Evolutionary conservation across 495 filamentous ascomycete genomes (phyloP).

Genomic region (Achaetomiella virescens): DNA sequence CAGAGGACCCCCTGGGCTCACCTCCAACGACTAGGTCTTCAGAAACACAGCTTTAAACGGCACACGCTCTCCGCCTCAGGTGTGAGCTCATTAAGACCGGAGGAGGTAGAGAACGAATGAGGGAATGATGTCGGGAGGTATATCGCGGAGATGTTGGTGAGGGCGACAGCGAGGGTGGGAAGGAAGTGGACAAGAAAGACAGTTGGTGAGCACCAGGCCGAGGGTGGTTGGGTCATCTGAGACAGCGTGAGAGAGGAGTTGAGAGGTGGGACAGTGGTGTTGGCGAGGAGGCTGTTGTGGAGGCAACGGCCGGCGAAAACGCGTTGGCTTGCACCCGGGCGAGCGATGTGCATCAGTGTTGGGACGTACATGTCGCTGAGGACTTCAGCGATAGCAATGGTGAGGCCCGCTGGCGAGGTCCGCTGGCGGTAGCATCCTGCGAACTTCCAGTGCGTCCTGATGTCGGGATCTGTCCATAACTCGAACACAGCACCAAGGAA

Average conservation of each 20-base stretch:
- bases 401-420: slow-evolving; percentile 22
- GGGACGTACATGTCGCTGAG: slow-evolving; percentile 33
- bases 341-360: slow-evolving; percentile 30
- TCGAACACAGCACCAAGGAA: too few relatives aligned
- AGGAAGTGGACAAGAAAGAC: slow-evolving; percentile 45
- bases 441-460: too few relatives aligned
- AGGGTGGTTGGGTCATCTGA: slow-evolving; percentile 30
- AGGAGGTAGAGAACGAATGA: slow-evolving; percentile 37
- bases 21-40: slow-evolving; percentile 27
- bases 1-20: slow-evolving; percentile 21
- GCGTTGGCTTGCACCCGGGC: slow-evolving; percentile 32
- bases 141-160: slow-evolving; percentile 22
- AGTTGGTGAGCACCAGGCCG: slow-evolving; percentile 40
- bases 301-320: slow-evolving; percentile 36
- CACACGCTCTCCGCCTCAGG: slow-evolving; percentile 30
- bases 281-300: neutral
- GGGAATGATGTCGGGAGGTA: slow-evolving; percentile 25
- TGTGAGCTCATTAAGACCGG: slow-evolving; percentile 28
- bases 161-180: slow-evolving; percentile 28
- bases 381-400: slow-evolving; percentile 32
- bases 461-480: too few relatives aligned
- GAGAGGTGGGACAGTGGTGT: slow-evolving; percentile 11
- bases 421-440: too few relatives aligned
- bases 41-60: slow-evolving; percentile 40
- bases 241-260: slow-evolving; percentile 40